Evolutionary conservation across 169 alveolate genomes (phyloP), one percentile per base, ranked within the genome.

Genomic region (Plasmodium malariae): DNA sequence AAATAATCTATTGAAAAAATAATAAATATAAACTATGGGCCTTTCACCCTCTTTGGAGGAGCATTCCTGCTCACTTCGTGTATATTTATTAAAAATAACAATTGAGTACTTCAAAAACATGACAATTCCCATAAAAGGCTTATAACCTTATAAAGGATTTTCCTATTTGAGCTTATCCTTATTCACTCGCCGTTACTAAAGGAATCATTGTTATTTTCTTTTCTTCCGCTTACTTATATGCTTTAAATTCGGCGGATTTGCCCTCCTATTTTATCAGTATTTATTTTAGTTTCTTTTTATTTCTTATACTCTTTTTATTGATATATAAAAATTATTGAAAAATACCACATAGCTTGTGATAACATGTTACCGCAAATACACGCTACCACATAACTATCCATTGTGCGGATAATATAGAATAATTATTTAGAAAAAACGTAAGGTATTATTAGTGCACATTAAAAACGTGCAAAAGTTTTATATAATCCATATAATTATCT

Each of bases 141-240:
- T 40, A 37, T 43, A n/a, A 1, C 14, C 36, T n/a, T n/a, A 19
- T 36, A 34, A 90, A 92, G 94, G 43, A 68, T 68, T 93, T 92
- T 93, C 68, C 34, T 21, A n/a, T 21, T 89, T 96, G 97, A 95
- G 98, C 98, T 95, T 69, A 67, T 96, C 96, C 97, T 96, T 94
- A 94, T 96, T 95, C 97, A 93, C 97, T 95, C 97, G 98, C 97
- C 97, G 96, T 94, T 95, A 96, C 98, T 97, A 89, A 89, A 96
- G 98, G 96, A 94, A 92, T 88, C 94, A 88, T 72, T 6, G 90
- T 88, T 83, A 83, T 65, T 91, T 92, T 92, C 93, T 86, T 95
- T 93, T 95, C 98, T 97, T 95, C 97, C 98, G 97, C 97, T 95
- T 95, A 95, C 85, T 96, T 93, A 94, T 93, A 94, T 95, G 97